These are phyloP conservation scores for Poa pratensis DNA, from an alignment of 176 grass and related monocot genomes.

Conservation along the genomic window DNA sequence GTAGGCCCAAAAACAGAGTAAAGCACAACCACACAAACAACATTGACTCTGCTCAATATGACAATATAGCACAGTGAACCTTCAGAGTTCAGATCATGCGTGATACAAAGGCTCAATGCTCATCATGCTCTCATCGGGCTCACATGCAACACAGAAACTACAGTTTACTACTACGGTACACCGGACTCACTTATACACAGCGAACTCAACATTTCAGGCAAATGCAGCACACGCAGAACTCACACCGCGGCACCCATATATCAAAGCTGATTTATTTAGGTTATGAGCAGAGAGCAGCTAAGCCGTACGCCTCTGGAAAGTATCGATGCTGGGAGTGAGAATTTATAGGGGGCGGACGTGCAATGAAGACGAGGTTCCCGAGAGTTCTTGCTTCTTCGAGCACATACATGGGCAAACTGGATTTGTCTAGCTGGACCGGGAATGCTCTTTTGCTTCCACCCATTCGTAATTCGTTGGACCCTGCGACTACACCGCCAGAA, in stretches of 20 bases:
- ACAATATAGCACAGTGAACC: not conserved
- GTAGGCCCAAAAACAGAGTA: no score
- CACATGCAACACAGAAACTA: not conserved
- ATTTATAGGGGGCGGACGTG: conserved; percentile 2
- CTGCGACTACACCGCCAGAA: no score
- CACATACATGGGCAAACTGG: not conserved
- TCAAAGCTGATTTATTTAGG: not conserved
- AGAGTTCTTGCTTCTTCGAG: not conserved
- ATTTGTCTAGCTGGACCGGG: not conserved
- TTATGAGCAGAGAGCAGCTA: not conserved
- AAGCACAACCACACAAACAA: no score
- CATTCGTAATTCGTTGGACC: no score
- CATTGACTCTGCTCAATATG: no score
- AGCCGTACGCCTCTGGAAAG: not conserved
- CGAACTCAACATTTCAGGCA: not conserved
- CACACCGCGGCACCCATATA: not conserved
- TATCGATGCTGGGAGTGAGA: not conserved
- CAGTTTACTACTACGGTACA: not conserved
- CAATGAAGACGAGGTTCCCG: not conserved
- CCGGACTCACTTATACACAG: not conserved
- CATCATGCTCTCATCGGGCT: not conserved
- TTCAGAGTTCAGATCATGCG: not conserved
- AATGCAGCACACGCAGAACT: not conserved
- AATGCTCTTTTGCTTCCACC: no score
- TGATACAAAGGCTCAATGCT: not conserved